Conservation (phyloP, 176 grass and related monocot genomes). For the Musa schizocarpa region DNA sequence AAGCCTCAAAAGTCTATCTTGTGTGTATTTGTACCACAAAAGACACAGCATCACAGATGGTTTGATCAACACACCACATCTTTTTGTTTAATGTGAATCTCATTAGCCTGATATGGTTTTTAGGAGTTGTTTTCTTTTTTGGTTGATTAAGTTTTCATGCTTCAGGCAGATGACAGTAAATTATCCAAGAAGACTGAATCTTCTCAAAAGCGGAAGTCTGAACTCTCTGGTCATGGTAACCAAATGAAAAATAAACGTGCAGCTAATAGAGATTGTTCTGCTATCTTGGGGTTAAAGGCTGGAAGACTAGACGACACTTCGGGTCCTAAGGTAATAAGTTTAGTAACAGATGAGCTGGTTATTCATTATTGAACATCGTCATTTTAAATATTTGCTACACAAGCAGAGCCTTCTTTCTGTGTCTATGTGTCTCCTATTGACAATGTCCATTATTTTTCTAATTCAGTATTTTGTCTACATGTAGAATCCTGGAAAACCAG, state of each 20-base stretch:
- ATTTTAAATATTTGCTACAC: too few species aligned
- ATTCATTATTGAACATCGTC: too few species aligned
- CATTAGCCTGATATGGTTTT: neutral
- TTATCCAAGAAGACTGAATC: conserved; percentile 1
- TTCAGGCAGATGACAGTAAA: conserved; percentile 9
- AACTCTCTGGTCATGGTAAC: conserved; percentile 25
- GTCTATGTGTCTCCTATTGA: neutral
- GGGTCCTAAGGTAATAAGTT: neutral
- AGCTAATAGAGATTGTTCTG: neutral
- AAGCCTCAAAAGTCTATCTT: too few species aligned
- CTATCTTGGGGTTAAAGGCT: conserved; percentile 13
- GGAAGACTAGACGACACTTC: conserved; percentile 15
- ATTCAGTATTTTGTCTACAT: conserved; percentile 15
- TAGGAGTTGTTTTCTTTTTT: neutral
- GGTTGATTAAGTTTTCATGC: neutral
- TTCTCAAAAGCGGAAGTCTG: conserved; percentile 51
- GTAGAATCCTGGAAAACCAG: conserved; percentile 32
- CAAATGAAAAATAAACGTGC: conserved; percentile 14
- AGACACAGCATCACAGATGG: too few species aligned
- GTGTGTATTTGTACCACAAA: too few species aligned
- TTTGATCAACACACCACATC: too few species aligned
- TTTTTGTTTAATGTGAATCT: neutral
- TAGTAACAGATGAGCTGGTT: too few species aligned
- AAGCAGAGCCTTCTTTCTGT: neutral
- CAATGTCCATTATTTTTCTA: conserved; percentile 2